Base-by-base conservation (phyloP, 495 filamentous ascomycete species). In the Geoglossum glabrum region DNA sequence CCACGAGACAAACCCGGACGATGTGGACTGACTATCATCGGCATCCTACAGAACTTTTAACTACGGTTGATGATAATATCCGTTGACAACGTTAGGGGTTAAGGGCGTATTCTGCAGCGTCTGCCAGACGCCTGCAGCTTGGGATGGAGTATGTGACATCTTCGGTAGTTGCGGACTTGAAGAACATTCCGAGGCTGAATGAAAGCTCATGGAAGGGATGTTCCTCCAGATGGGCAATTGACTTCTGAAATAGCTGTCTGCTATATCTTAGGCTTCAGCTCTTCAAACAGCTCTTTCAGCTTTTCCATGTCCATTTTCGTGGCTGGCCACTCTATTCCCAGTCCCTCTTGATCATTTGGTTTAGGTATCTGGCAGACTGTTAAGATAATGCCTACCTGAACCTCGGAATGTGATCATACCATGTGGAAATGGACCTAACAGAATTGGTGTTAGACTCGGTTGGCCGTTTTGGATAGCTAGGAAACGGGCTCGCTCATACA, bases 241-340 rank as follows among this genome's bases (percentile, higher is more conserved):
- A 19, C 28, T 31, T 54, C 50, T 28, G 23, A 31, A 25, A 27
- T 38, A 17, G 31, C 31, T 46, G 19, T 23, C 59, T 40, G 63
- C 79, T 77, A 95, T 74, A 98, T 86, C 78, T 88, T 95, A 25
- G 81, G 65, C 79, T 90, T 94, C 63, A 98, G 71, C 57, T 90
- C 84, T 69, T 88, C 87, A 59, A 73, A 72, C 61, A 92, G 72
- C 59, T 76, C 81, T 78, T 90, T 89, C 59, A 98, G 68, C 68
- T 79, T 77, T 9, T 86, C 85, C 83, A 90, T 93, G 63, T 95
- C 84, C 3, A 79, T 74, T 61, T 70, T 52, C 28, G 26, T 15
- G 49, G 49, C 49, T 21, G 89, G 87, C 92, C 92, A 98, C 26
- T 72, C 66, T 59, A 99, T 76, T 25, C 74, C 79, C 46, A 99